Percentiles rank a stretch among this genome's conserved stretches.
Conservation (phyloP, 1,284 basidiomycete species). For the Leccinum cinnamomeum region DNA sequence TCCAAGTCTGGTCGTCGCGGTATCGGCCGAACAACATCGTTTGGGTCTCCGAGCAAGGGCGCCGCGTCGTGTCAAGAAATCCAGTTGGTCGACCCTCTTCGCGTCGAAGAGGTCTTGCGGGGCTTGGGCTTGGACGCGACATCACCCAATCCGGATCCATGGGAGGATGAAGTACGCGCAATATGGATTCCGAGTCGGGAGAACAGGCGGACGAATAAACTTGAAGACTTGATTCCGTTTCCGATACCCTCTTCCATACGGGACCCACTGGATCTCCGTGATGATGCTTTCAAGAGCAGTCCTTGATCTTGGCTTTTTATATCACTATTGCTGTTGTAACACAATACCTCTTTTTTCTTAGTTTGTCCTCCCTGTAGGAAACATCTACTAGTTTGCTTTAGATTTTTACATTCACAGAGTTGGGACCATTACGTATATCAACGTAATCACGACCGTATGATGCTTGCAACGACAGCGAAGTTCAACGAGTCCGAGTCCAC, state of each 20-base stretch:
- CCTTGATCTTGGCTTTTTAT: not conserved
- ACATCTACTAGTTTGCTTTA: slow-evolving; percentile 17
- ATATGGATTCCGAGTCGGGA: slow-evolving; percentile 63
- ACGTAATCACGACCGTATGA: slow-evolving; percentile 11
- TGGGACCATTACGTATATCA: slow-evolving; percentile 9
- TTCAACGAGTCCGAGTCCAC: slow-evolving; percentile 37
- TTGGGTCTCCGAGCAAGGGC: slow-evolving; percentile 45
- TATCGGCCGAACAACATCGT: slow-evolving; percentile 59
- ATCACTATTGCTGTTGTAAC: slow-evolving; percentile 3
- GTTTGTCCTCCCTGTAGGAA: not conserved
- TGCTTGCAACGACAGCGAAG: slow-evolving; percentile 3
- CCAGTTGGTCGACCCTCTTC: slow-evolving; percentile 54
- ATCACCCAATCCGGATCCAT: slow-evolving; percentile 43
- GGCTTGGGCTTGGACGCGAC: slow-evolving; percentile 46
- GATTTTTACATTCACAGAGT: slow-evolving; percentile 26
- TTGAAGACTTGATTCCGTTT: slow-evolving; percentile 46
- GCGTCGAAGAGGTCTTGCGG: slow-evolving; percentile 62
- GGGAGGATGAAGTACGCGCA: slow-evolving; percentile 64
- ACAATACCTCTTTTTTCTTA: not conserved
- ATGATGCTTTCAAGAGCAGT: slow-evolving; percentile 56
- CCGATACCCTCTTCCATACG: slow-evolving; percentile 27
- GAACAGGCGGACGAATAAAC: slow-evolving; percentile 45
- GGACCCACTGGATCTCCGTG: slow-evolving; percentile 39
- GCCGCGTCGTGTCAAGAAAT: slow-evolving; percentile 48
- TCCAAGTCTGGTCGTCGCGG: slow-evolving; percentile 44